phyloP scores from a whole-genome alignment of 768 basidiomycete species.

The Psilocybe cubensis region DNA sequence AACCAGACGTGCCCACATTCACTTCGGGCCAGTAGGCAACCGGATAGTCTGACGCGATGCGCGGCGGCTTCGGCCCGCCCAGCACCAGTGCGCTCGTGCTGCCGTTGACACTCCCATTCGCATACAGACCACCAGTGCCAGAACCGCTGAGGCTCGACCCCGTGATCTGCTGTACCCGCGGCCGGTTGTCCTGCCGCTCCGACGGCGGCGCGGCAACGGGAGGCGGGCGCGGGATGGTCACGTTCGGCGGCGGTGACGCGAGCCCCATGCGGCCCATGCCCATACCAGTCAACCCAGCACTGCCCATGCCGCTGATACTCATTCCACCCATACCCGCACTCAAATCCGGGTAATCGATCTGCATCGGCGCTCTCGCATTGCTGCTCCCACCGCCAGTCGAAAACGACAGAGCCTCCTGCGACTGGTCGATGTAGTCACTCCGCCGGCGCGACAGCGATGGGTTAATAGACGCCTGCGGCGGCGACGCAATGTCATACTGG shows the following conservation, averaged over 20 bases:
- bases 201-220: conserved; percentile 76
- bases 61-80: conserved; percentile 59
- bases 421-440: conserved; percentile 82
- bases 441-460: conserved; percentile 73
- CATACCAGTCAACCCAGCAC: no score
- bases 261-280: no score
- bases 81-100: background rate
- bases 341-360: conserved; percentile 85
- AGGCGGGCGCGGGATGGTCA: conserved; percentile 75
- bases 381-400: conserved; percentile 21
- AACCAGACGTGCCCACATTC: conserved; percentile 77
- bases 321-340: no score
- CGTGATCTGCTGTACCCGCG: conserved; percentile 47
- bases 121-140: background rate
- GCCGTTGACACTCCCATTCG: background rate
- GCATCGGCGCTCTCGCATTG: conserved; percentile 33
- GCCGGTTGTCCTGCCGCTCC: conserved; percentile 79
- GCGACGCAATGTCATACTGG: conserved; percentile 59
- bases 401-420: conserved; percentile 61
- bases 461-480: conserved; percentile 86
- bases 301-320: no score
- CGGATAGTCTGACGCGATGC: conserved; percentile 76
- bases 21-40: conserved; percentile 85
- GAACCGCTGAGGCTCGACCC: conserved; percentile 26
- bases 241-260: no score